Conservation (phyloP, 1,139 yeast species). For the Debaryomyces singareniensis region DNA sequence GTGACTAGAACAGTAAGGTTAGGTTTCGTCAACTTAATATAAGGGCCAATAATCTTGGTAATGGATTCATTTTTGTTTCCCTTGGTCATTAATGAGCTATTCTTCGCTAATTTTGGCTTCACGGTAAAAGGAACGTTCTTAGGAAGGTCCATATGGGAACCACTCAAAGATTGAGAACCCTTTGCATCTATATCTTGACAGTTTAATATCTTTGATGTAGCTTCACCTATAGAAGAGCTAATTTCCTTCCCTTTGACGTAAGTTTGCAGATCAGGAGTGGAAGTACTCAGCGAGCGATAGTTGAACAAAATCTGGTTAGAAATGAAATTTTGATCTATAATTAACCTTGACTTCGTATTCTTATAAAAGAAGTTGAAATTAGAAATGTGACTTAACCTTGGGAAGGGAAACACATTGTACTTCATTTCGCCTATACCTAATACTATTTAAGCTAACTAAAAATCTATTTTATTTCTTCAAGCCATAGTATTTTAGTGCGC, state of each 20-base stretch:
- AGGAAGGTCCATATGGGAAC: constrained; percentile 1
- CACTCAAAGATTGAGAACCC: constrained; percentile 15
- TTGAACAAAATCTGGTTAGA: constrained; percentile 21
- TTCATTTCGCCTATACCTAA: constrained; percentile 13
- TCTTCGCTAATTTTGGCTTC: constrained; percentile 25
- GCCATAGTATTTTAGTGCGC: no score
- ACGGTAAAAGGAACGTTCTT: constrained; percentile 56
- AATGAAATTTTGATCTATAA: constrained; percentile 29
- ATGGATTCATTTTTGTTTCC: constrained; percentile 9
- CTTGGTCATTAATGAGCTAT: constrained; percentile 1
- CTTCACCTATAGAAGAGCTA: constrained; percentile 16
- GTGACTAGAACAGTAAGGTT: constrained; percentile 82
- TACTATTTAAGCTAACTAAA: background rate
- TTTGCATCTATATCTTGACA: constrained; percentile 33
- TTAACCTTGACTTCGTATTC: constrained; percentile 27
- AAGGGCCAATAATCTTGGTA: constrained; percentile 41
- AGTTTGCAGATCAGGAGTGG: constrained; percentile 1
- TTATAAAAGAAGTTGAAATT: constrained; percentile 36
- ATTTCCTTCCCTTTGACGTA: constrained; percentile 2
- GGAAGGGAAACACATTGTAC: constrained; percentile 15
- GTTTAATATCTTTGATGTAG: constrained; percentile 29
- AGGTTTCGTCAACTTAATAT: constrained; percentile 81
- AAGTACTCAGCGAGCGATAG: constrained; percentile 4
- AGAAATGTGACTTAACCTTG: constrained; percentile 23
- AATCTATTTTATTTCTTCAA: background rate